Evolutionary conservation across 2,329 filamentous ascomycete genomes (phyloP), one percentile per base, ranked within the genome.

Genomic region (Penicillium sp.): DNA sequence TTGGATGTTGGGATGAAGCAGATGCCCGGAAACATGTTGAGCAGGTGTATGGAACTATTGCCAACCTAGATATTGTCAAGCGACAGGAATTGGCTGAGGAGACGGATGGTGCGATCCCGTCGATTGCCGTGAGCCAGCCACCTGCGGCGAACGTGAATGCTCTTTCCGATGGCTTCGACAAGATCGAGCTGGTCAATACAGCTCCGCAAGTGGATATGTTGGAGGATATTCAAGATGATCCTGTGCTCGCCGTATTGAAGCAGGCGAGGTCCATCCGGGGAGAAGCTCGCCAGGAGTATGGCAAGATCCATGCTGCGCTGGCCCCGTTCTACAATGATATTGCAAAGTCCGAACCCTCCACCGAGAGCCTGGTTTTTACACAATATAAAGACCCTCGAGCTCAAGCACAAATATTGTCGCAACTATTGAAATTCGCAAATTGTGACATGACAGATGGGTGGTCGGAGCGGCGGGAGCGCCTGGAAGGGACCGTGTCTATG

Each of bases 311-410:
- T 63, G 83, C 81, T n/a, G 84, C 85, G 3, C 66, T 98, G 50
- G 85, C 82, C 8, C 89, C 89, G 0, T 90, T 93, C 53, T 98
- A 96, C 65, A 78, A 79, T 48, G 87, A 98, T 60, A 75, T 96
- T 28, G 79, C 77, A 23, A 74, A 71, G 45, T 80, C 82, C 2
- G 66, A 85, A 71, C 46, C 86, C 84, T 67, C 61, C 27, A 78
- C 84, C 10, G 84, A 95, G 48, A 86, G 85, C 5, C 73, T 87
- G 22, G 72, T 96, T 6, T 98, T 96, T 65, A 80, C 84, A 52
- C 84, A 83, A 8, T 96, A 93, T 58, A 76, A 81, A 28, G 84
- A 94, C 51, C 90, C 92, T 0, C 85, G 94, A 61, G 79, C 88
- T 40, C 92, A 96, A 66, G 92, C 92, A 6, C 80, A 81, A 55